These are phyloP conservation scores for Exophiala sp. DNA, from an alignment of 2,329 filamentous ascomycete genomes.

Conservation along the genomic window DNA sequence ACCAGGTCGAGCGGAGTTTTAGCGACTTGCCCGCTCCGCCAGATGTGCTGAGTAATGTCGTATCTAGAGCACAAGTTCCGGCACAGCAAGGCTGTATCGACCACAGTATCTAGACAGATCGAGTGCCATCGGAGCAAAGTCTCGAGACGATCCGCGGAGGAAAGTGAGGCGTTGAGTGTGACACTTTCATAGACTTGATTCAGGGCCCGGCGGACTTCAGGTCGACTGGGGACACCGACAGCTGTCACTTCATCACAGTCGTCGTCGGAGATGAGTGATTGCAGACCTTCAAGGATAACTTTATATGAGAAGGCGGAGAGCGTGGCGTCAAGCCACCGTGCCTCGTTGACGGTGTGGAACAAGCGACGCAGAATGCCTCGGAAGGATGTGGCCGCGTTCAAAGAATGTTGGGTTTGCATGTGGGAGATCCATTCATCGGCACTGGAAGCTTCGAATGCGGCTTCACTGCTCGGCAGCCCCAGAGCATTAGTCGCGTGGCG, in stretches of 20 bases:
- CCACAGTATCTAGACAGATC: constrained; percentile 43
- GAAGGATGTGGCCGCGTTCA: constrained; percentile 37
- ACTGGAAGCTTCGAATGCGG: constrained; percentile 39
- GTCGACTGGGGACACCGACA: constrained; percentile 40
- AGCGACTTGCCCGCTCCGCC: constrained; percentile 28
- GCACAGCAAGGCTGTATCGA: constrained; percentile 40
- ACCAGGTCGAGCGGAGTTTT: constrained; percentile 35
- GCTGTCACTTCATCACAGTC: constrained; percentile 37
- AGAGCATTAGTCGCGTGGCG: constrained; percentile 43
- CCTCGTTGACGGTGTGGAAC: constrained; percentile 33
- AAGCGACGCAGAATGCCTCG: constrained; percentile 40
- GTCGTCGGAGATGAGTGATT: constrained; percentile 41
- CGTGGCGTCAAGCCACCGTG: constrained; percentile 33
- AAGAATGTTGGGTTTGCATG: constrained; percentile 27
- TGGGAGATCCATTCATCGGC: constrained; percentile 41
- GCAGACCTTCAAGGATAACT: constrained; percentile 44
- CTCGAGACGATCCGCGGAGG: constrained; percentile 38
- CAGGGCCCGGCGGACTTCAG: constrained; percentile 40
- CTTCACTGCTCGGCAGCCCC: constrained; percentile 40
- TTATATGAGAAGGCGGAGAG: constrained; percentile 42
- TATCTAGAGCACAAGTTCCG: constrained; percentile 39
- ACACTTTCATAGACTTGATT: constrained; percentile 41
- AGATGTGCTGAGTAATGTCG: constrained; percentile 40
- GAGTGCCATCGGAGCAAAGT: constrained; percentile 45
- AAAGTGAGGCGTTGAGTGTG: constrained; percentile 36